Evolutionary conservation across 176 grass and related monocot species (phyloP).

Genomic region (Cocos nucifera): DNA sequence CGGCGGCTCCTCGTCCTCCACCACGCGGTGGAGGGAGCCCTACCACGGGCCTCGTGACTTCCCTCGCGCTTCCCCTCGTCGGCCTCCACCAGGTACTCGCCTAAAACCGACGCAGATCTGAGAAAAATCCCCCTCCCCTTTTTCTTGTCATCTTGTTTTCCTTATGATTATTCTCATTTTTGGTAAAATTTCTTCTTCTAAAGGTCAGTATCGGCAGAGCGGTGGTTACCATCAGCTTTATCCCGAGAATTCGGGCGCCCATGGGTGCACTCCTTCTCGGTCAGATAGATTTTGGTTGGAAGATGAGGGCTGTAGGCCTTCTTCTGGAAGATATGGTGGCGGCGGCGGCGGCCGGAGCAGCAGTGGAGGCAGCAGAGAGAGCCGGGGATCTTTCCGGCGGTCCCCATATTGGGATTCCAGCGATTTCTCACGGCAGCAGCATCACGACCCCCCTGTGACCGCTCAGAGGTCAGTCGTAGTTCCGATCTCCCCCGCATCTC

Average conservation of each 20-base stretch:
- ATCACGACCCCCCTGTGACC: constrained; percentile 14
- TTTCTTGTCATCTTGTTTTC: background rate
- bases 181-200: constrained; percentile 14
- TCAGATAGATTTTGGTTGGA: constrained; percentile 19
- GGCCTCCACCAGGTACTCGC: constrained; percentile 11
- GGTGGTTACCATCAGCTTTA: constrained; percentile 20
- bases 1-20: constrained; percentile 5
- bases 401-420: background rate
- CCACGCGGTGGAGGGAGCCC: constrained; percentile 16
- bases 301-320: constrained; percentile 8
- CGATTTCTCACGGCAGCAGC: constrained; percentile 10
- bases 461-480: constrained; percentile 70
- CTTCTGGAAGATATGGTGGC: constrained; percentile 10
- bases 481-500: constrained; percentile 33
- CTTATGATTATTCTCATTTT: background rate
- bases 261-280: constrained; percentile 19
- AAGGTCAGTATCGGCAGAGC: constrained; percentile 29
- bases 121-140: too few relatives aligned
- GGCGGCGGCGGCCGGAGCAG: background rate
- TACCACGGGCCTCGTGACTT: constrained; percentile 19
- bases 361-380: constrained; percentile 1
- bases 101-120: constrained; percentile 1
- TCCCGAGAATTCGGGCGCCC: constrained; percentile 6
- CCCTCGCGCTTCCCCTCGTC: constrained; percentile 14
- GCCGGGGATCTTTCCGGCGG: constrained; percentile 1